These are phyloP conservation scores for Aspergillus ruber DNA, from an alignment of 2,329 filamentous ascomycete species.

Conservation along the genomic window DNA sequence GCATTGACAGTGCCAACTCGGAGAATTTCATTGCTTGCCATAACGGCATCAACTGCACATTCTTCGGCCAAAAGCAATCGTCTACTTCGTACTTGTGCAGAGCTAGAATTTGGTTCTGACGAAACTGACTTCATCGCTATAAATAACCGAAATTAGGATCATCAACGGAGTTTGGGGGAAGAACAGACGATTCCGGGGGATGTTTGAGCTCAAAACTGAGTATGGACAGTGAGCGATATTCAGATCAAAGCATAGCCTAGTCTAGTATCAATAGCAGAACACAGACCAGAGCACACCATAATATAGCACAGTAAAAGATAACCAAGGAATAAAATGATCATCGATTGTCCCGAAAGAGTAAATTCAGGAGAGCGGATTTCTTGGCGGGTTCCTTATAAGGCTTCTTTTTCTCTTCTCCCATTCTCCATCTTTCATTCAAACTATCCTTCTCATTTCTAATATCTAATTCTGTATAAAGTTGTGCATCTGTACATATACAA, in stretches of 20 bases:
- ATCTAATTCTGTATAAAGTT: not conserved
- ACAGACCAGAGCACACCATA: no score
- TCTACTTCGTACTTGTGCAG: no score
- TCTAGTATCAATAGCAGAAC: no score
- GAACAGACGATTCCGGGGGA: not conserved
- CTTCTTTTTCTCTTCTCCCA: not conserved
- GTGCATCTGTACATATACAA: conserved; percentile 2
- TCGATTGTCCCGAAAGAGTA: no score
- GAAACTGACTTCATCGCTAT: not conserved
- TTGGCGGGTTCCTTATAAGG: not conserved
- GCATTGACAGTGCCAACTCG: no score
- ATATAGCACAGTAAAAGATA: no score
- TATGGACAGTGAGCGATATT: not conserved
- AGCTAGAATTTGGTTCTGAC: no score
- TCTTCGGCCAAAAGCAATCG: no score
- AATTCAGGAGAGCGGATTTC: not conserved
- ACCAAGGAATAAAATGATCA: no score
- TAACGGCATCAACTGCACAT: no score
- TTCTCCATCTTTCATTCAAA: not conserved
- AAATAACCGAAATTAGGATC: not conserved
- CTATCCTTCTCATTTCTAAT: not conserved
- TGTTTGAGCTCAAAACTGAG: not conserved
- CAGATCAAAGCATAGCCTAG: no score
- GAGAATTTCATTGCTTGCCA: no score
- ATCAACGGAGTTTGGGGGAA: not conserved